Evolutionary conservation across 805 yeast genomes (phyloP).

Genomic region (Teunomyces tritomae): DNA sequence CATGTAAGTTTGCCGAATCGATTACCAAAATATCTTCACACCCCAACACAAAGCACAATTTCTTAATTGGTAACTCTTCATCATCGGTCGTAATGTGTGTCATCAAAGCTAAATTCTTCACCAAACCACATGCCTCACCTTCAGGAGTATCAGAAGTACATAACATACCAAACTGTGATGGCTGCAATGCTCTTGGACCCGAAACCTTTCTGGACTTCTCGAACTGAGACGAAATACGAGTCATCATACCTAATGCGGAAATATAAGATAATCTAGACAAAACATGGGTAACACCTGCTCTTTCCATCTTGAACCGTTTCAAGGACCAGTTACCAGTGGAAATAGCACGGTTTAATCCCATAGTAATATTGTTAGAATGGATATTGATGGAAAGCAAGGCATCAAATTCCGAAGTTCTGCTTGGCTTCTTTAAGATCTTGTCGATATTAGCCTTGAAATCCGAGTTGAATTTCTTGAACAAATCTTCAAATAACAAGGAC

Average conservation of each 20-base stretch:
- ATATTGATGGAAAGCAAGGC: slow-evolving; percentile 86
- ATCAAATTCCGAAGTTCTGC: slow-evolving; percentile 92
- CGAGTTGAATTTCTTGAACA: slow-evolving; percentile 91
- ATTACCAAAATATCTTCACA: slow-evolving; percentile 81
- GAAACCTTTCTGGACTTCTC: slow-evolving; percentile 97
- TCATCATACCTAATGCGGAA: slow-evolving; percentile 98
- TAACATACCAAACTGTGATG: slow-evolving; percentile 98
- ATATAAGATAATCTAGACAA: slow-evolving; percentile 87
- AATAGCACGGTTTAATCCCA: slow-evolving; percentile 92
- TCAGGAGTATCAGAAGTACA: slow-evolving; percentile 99
- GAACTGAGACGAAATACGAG: slow-evolving; percentile 97
- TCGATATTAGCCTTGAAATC: slow-evolving; percentile 95
- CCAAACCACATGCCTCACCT: slow-evolving; percentile 99
- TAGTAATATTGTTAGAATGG: slow-evolving; percentile 89
- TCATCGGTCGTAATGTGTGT: slow-evolving; percentile 98
- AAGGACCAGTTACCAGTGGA: slow-evolving; percentile 99
- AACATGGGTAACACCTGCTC: slow-evolving; percentile 99
- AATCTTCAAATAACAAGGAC: slow-evolving; percentile 92
- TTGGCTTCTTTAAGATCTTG: slow-evolving; percentile 89
- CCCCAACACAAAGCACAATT: slow-evolving; percentile 77
- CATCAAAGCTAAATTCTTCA: slow-evolving; percentile 94
- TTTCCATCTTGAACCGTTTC: slow-evolving; percentile 98
- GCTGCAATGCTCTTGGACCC: slow-evolving; percentile 98
- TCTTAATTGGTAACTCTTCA: slow-evolving; percentile 84
- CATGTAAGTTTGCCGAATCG: slow-evolving; percentile 80